Evolutionary conservation across 805 yeast genomes (phyloP).

Genomic region (Grigorovia transvaalensis): DNA sequence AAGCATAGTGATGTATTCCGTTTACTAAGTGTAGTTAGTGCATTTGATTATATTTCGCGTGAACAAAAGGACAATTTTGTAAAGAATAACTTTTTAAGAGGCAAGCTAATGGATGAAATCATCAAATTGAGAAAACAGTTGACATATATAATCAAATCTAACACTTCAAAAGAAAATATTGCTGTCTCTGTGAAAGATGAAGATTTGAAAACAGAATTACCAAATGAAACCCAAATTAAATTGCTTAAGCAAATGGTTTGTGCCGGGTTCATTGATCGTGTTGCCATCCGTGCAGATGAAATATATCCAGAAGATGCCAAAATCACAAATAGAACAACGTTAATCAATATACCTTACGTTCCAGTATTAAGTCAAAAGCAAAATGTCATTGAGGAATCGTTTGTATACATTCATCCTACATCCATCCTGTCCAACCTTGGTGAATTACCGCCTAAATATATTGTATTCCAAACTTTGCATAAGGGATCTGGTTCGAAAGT

Average conservation of each 20-base stretch:
- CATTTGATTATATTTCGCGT: constrained; percentile 62
- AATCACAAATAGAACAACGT: constrained; percentile 46
- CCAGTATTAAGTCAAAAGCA: constrained; percentile 37
- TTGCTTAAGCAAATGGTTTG: constrained; percentile 86
- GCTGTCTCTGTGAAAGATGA: constrained; percentile 36
- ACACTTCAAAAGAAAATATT: constrained; percentile 49
- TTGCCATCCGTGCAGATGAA: constrained; percentile 75
- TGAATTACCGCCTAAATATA: constrained; percentile 63
- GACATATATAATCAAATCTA: constrained; percentile 57
- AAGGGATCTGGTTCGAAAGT: constrained; percentile 39
- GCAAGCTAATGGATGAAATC: constrained; percentile 79
- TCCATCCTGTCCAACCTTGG: constrained; percentile 56
- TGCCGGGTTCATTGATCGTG: constrained; percentile 86
- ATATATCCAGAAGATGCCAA: constrained; percentile 50
- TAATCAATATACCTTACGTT: constrained; percentile 54
- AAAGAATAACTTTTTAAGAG: constrained; percentile 54
- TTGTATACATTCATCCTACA: constrained; percentile 70
- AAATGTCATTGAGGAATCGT: constrained; percentile 37
- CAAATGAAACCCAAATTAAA: constrained; percentile 56
- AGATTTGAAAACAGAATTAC: constrained; percentile 51
- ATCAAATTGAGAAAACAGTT: constrained; percentile 71
- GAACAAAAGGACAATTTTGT: constrained; percentile 41
- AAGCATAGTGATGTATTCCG: constrained; percentile 64
- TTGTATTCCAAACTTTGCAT: constrained; percentile 65
- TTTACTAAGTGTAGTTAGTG: constrained; percentile 74